Evolutionary conservation across 2,329 filamentous ascomycete genomes (phyloP), one percentile per base, ranked within the genome.

Genomic region (Exophiala sideris): DNA sequence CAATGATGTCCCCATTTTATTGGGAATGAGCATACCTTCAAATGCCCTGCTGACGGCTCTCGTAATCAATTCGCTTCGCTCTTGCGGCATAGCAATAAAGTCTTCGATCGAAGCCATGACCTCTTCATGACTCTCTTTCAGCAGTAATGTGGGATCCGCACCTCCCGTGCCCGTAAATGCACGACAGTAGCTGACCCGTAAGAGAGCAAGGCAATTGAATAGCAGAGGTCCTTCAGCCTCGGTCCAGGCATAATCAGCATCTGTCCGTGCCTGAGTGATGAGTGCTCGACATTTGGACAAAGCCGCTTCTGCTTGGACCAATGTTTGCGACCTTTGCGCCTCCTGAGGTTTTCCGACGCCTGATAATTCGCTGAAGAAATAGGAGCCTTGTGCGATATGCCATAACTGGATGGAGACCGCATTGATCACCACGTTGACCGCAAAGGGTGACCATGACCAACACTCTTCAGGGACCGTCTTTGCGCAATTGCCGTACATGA

Each of bases 181-280:
- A 6, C 68, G 64, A 12, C 66, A 63, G 52, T 66, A 66, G 12
- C 66, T 67, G 50, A 67, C 68, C 12, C 67, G 64, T 18, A 71
- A 58, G 10, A 70, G 50, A 1, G 67, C 67, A 21, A 67, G 64
- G 47, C 66, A 67, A 45, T 71, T 68, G 59, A 70, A 70, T 49
- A 68, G 57, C 21, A 70, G 56, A 7, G 67, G 67, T 10, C 64
- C 63, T 33, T 69, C 65, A 12, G 56, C 52, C 16, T 59, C 56
- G 12, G 56, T 51, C 56, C 56, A 59, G 4, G 91, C 91, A 71
- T 96, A 97, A 66, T 96, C 91, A 3, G 87, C 85, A 1, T 85
- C 77, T 21, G 83, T 85, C 50, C 86, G 84, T 75, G 96, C 96
- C 63, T 81, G 80, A 0, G 76, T 74, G 41, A 59, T 59, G 2